Evolutionary conservation across 305 asterid genomes (phyloP), one percentile per base, ranked within the genome.

Genomic region (Euphrasia arctica): DNA sequence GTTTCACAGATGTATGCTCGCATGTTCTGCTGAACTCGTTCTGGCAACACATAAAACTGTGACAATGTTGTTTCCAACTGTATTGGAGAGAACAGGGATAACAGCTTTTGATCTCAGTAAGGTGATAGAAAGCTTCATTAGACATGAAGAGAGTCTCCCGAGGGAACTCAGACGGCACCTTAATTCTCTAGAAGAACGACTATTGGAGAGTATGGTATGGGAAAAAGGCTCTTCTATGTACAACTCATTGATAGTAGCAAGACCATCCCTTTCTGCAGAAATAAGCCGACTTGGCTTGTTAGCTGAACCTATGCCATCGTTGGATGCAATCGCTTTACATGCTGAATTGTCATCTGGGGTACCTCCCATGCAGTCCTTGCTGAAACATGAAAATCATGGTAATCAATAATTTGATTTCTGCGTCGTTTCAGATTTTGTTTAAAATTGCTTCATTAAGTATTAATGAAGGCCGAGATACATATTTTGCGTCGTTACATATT

Each of bases 31-130:
- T 12, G 99, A 94, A 75, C 86, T 94, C 60, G 98, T 94, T 78
- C 99, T 94, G 65, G 98, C 99, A 66, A 94, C 99, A 10, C 99
- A 94, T 75, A 91, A 91, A 83, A 94, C 99, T 10, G 97, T 86
- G 55, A 91, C 97, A 15, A 89, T 94, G 96, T 63, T 94, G 75
- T 91, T 94, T 84, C 99, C 98, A 52, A 81, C 98, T 60, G 98
- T 94, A 54, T 71, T 94, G 75, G 99, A 94, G 77, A 91, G 89
- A 79, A 94, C 98, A 18, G 98, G 99, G 74, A 88, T 94, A 76
- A 94, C 98, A 22, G 91, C 99, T 57, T 94, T 94, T 77, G 99
- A 94, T 75, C 95, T 94, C 54, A 91, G 96, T 78, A 94, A 94
- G 87, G 99, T 94, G 80, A 94, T 94, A 72, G 99, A 94, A 78